Conservation (phyloP, 2,329 filamentous ascomycete species). For the Alternaria sp. region DNA sequence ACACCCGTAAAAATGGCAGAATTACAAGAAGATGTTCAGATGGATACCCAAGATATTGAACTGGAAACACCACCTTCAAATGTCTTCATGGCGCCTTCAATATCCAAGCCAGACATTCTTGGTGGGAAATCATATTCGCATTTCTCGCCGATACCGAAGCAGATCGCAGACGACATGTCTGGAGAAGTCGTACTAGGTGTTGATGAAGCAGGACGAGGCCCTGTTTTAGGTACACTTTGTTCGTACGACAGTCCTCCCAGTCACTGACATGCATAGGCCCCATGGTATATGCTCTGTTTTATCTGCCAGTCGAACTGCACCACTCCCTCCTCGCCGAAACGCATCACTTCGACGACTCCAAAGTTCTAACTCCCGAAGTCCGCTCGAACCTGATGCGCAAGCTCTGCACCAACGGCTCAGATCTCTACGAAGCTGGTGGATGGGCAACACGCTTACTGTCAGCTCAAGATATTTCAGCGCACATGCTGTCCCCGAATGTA, state of each 20-base stretch:
- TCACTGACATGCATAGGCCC: conserved; percentile 61
- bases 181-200: conserved; percentile 82
- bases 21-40: conserved; percentile 39
- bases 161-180: conserved; percentile 53
- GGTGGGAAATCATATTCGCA: conserved; percentile 59
- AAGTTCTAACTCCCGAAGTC: conserved; percentile 82
- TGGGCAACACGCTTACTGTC: conserved; percentile 86
- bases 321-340: conserved; percentile 77
- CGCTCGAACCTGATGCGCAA: conserved; percentile 75
- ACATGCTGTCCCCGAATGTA: conserved; percentile 72
- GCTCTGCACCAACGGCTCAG: conserved; percentile 71
- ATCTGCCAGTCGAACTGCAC: conserved; percentile 70
- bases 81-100: conserved; percentile 60
- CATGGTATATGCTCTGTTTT: conserved; percentile 76
- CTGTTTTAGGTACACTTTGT: conserved; percentile 75
- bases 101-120: conserved; percentile 52
- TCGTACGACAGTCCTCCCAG: conserved; percentile 41
- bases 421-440: conserved; percentile 72
- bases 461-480: conserved; percentile 80
- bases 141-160: conserved; percentile 56
- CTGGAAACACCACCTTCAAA: conserved; percentile 47
- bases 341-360: conserved; percentile 94
- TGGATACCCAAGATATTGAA: conserved; percentile 49
- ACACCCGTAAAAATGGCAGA: conserved; percentile 37
- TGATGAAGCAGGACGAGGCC: conserved; percentile 92